These are phyloP conservation scores for Leccinum subrobustum DNA, from an alignment of 1,284 basidiomycete genomes.

Conservation along the genomic window DNA sequence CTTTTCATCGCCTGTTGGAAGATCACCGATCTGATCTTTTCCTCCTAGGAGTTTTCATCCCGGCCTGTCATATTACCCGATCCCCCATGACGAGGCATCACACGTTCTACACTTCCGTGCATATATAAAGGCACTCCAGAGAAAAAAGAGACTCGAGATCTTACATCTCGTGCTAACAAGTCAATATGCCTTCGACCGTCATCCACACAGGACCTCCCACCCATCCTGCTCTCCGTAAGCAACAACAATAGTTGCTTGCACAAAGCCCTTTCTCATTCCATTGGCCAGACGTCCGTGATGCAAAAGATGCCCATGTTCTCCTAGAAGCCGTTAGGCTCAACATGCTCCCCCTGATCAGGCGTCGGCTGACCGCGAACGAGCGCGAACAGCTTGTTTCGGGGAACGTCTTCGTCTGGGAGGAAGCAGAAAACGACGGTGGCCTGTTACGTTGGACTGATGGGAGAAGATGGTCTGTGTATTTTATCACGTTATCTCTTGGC, in stretches of 20 bases:
- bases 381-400: slow-evolving; percentile 66
- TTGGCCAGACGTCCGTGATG: slow-evolving; percentile 62
- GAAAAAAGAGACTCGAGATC: slow-evolving; percentile 3
- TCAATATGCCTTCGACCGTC: slow-evolving; percentile 17
- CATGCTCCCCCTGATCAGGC: slow-evolving; percentile 66
- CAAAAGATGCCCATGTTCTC: slow-evolving; percentile 66
- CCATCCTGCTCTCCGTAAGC: slow-evolving; percentile 59
- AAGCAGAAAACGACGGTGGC: slow-evolving; percentile 75
- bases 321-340: slow-evolving; percentile 74
- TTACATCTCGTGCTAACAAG: slow-evolving; percentile 3
- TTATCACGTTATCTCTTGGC: background rate
- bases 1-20: slow-evolving; percentile 15
- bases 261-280: slow-evolving; percentile 14
- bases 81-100: slow-evolving; percentile 14
- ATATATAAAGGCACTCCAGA: slow-evolving; percentile 27
- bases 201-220: slow-evolving; percentile 37
- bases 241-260: background rate
- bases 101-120: slow-evolving; percentile 15
- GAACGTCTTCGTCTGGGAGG: slow-evolving; percentile 81
- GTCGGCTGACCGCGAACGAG: slow-evolving; percentile 64
- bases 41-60: slow-evolving; percentile 14
- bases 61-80: slow-evolving; percentile 18
- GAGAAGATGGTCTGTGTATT: slow-evolving; percentile 55
- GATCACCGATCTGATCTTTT: slow-evolving; percentile 23
- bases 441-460: slow-evolving; percentile 78